These are phyloP conservation scores for Phytophthora sp. DNA, from an alignment of 352 stramenopile genomes.

Conservation along the genomic window DNA sequence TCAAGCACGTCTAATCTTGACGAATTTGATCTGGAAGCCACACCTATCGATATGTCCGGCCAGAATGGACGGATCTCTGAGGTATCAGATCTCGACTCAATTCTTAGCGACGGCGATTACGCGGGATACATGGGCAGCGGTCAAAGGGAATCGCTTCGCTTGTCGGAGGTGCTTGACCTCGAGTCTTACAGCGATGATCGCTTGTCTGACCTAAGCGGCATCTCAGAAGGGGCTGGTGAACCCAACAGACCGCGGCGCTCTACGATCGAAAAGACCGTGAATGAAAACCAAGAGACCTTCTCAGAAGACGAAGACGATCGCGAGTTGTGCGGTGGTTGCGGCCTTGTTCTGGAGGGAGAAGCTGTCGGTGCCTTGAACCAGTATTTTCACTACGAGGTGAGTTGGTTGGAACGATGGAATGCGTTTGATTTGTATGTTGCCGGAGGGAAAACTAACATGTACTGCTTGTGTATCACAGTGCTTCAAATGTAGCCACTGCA, in stretches of 20 bases:
- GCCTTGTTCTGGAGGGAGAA: slow-evolving; percentile 75
- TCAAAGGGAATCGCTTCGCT: slow-evolving; percentile 68
- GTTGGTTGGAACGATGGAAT: slow-evolving; percentile 3
- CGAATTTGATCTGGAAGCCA: slow-evolving; percentile 74
- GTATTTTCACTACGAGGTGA: slow-evolving; percentile 84
- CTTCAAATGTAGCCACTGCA: slow-evolving; percentile 86
- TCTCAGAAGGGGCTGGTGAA: slow-evolving; percentile 50
- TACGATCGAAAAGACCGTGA: slow-evolving; percentile 39
- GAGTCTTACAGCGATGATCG: slow-evolving; percentile 57
- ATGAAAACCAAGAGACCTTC: slow-evolving; percentile 50
- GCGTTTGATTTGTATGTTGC: not conserved
- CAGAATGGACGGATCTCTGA: slow-evolving; percentile 68
- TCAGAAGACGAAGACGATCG: slow-evolving; percentile 76
- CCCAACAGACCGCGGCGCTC: slow-evolving; percentile 29
- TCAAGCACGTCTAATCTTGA: slow-evolving; percentile 57
- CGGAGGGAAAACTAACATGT: not conserved
- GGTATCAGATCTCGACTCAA: slow-evolving; percentile 66
- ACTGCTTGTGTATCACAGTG: slow-evolving; percentile 43
- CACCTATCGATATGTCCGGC: slow-evolving; percentile 36
- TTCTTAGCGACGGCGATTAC: slow-evolving; percentile 69
- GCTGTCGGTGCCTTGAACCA: slow-evolving; percentile 80
- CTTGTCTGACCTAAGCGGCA: slow-evolving; percentile 64
- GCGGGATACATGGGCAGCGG: slow-evolving; percentile 55
- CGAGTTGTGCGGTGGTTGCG: slow-evolving; percentile 75
- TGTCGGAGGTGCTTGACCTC: slow-evolving; percentile 83